Evolutionary conservation across 2,329 filamentous ascomycete genomes (phyloP).

Genomic region (Cucurbitaria berberidis): DNA sequence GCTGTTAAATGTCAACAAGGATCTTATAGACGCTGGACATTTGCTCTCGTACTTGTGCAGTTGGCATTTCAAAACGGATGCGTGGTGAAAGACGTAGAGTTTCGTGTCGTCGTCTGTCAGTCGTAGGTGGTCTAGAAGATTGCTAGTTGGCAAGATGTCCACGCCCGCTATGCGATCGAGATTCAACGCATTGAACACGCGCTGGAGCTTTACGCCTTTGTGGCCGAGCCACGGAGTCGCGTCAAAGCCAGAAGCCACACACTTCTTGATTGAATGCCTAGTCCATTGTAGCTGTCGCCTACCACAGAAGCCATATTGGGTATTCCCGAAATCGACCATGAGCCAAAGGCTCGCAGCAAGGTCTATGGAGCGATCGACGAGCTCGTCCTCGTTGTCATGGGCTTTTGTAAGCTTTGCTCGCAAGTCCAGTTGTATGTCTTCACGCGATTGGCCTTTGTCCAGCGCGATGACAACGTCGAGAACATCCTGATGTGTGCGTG

Average conservation of each 20-base stretch:
- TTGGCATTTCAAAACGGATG: conserved; percentile 40
- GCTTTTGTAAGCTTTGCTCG: conserved; percentile 8
- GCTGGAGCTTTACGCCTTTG: conserved; percentile 14
- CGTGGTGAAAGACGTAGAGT: conserved; percentile 52
- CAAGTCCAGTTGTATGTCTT: conserved; percentile 6
- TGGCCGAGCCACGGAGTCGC: conserved; percentile 2
- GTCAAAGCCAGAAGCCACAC: conserved; percentile 4
- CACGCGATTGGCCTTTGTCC: conserved; percentile 2
- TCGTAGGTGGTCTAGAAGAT: conserved; percentile 52
- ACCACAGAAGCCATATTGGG: conserved; percentile 13
- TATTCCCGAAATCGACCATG: conserved; percentile 18
- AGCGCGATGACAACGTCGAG: conserved; percentile 18
- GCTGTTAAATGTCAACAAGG: conserved; percentile 2
- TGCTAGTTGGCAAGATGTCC: conserved; percentile 49
- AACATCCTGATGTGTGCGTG: conserved; percentile 25
- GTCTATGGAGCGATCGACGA: conserved; percentile 21
- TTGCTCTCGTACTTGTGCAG: conserved; percentile 17
- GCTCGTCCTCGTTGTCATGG: conserved; percentile 11
- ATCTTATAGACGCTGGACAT: background rate
- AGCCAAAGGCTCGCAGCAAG: conserved; percentile 17
- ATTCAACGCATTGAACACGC: conserved; percentile 23
- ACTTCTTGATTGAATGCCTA: conserved; percentile 3
- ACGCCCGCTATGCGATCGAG: conserved; percentile 46
- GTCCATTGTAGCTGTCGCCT: conserved; percentile 12
- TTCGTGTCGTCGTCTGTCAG: conserved; percentile 49